phyloP scores from a whole-genome alignment of 495 filamentous ascomycete genomes.

The Margaritispora aquatica region DNA sequence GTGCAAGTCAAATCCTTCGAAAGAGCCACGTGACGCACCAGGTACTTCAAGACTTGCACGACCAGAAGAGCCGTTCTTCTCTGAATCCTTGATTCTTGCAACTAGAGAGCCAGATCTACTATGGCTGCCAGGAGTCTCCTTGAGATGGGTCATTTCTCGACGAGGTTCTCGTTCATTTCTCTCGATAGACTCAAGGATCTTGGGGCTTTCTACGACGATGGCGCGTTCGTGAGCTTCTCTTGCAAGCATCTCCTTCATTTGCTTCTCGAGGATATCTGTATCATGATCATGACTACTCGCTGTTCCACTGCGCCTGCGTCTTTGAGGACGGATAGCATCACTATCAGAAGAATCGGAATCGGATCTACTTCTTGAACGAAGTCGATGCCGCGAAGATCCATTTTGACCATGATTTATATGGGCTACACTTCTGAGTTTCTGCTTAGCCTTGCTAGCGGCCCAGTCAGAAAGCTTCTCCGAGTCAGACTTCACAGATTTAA shows the following conservation, averaged over 20 bases:
- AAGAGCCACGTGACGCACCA: slow-evolving; percentile 30
- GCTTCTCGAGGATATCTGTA: slow-evolving; percentile 56
- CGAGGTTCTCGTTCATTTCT: not conserved
- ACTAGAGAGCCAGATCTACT: slow-evolving; percentile 16
- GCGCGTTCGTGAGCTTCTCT: slow-evolving; percentile 39
- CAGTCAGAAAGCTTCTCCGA: slow-evolving; percentile 17
- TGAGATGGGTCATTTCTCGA: not conserved
- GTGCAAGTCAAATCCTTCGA: slow-evolving; percentile 42
- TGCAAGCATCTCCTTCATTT: slow-evolving; percentile 60
- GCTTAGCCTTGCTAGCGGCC: slow-evolving; percentile 30
- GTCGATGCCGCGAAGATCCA: slow-evolving; percentile 15
- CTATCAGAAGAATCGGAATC: slow-evolving; percentile 19
- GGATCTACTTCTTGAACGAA: slow-evolving; percentile 27
- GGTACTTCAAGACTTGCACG: slow-evolving; percentile 25
- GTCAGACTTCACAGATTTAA: slow-evolving; percentile 20
- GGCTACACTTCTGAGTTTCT: slow-evolving; percentile 35
- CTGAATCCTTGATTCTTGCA: slow-evolving; percentile 4
- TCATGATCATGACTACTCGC: slow-evolving; percentile 28
- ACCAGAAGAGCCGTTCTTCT: slow-evolving; percentile 17
- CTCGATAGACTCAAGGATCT: slow-evolving; percentile 10
- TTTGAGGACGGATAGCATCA: slow-evolving; percentile 3
- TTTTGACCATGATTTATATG: slow-evolving; percentile 38
- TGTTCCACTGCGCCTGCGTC: slow-evolving; percentile 17
- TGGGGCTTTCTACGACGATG: not conserved
- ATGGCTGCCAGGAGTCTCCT: slow-evolving; percentile 4